These are phyloP conservation scores for Omphalotus guepiniiformis DNA, from an alignment of 768 basidiomycete genomes.

Conservation along the genomic window DNA sequence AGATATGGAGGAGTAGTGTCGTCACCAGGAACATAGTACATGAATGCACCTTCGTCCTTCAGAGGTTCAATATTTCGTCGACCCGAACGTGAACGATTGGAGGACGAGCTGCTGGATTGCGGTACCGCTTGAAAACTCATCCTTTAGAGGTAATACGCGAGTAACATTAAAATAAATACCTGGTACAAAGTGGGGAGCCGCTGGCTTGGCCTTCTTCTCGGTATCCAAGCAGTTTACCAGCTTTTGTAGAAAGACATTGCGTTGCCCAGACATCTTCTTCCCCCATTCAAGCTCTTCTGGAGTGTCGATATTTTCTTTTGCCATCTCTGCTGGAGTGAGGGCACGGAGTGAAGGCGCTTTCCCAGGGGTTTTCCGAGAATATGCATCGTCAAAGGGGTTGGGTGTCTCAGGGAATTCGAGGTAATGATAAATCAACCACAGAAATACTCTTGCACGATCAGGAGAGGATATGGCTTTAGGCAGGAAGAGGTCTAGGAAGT, in stretches of 20 bases:
- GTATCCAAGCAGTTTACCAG: slow-evolving; percentile 54
- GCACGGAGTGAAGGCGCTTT: slow-evolving; percentile 61
- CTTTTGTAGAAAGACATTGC: slow-evolving; percentile 68
- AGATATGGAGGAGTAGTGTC: slow-evolving; percentile 24
- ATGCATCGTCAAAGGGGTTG: slow-evolving; percentile 78
- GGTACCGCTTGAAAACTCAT: no score
- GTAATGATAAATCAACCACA: slow-evolving; percentile 83
- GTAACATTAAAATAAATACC: no score
- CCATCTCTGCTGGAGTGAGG: slow-evolving; percentile 51
- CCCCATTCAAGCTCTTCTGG: slow-evolving; percentile 78
- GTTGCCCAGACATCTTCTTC: slow-evolving; percentile 61
- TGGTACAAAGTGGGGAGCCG: slow-evolving; percentile 42
- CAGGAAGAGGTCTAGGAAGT: slow-evolving; percentile 83
- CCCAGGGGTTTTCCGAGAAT: slow-evolving; percentile 48
- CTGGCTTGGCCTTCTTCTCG: slow-evolving; percentile 44
- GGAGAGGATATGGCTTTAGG: slow-evolving; percentile 67
- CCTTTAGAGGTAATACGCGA: no score
- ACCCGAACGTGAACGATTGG: slow-evolving; percentile 1
- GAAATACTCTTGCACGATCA: slow-evolving; percentile 73
- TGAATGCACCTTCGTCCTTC: slow-evolving; percentile 41
- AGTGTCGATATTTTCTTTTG: slow-evolving; percentile 74
- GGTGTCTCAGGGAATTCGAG: slow-evolving; percentile 57
- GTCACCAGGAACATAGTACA: slow-evolving; percentile 45
- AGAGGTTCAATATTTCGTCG: slow-evolving; percentile 28
- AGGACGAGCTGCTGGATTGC: slow-evolving; percentile 26